phyloP scores from a whole-genome alignment of 2,329 filamentous ascomycete species.

The Aspergillus novofumigatus region DNA sequence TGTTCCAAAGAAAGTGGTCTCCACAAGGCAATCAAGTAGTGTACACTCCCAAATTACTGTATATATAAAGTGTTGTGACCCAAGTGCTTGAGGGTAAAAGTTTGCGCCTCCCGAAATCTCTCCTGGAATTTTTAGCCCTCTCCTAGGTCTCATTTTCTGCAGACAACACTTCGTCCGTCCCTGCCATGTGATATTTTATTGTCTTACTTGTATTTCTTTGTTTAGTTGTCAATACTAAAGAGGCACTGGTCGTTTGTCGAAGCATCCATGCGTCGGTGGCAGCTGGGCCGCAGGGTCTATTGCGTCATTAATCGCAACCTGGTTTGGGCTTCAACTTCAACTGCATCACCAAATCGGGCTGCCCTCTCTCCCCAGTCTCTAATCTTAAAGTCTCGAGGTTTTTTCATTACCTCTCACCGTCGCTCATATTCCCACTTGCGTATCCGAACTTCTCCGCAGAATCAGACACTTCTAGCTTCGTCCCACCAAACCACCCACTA shows the following conservation, averaged over 20 bases:
- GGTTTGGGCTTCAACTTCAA: constrained; percentile 11
- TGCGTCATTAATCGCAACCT: constrained; percentile 23
- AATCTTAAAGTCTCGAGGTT: not conserved
- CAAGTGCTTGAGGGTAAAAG: not conserved
- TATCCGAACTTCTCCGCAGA: not conserved
- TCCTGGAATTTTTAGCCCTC: not conserved
- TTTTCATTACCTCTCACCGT: not conserved
- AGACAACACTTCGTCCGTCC: not conserved
- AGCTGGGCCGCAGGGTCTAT: constrained; percentile 14
- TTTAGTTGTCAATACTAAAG: not conserved
- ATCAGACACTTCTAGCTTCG: not conserved
- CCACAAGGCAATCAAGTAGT: not conserved
- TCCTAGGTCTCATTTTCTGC: not conserved
- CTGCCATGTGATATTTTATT: not conserved
- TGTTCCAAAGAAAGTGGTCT: not conserved
- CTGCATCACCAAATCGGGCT: constrained; percentile 6
- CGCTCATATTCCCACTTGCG: not conserved
- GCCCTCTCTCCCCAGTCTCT: not conserved
- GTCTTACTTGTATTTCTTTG: not conserved
- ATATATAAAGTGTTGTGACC: not conserved
- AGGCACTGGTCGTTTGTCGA: not conserved
- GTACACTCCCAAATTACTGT: not conserved
- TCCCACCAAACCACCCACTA: not conserved
- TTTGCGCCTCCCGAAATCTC: not conserved
- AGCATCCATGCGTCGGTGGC: constrained; percentile 12